phyloP scores from a whole-genome alignment of 2,329 filamentous ascomycete species.

The Colletotrichum agaves region DNA sequence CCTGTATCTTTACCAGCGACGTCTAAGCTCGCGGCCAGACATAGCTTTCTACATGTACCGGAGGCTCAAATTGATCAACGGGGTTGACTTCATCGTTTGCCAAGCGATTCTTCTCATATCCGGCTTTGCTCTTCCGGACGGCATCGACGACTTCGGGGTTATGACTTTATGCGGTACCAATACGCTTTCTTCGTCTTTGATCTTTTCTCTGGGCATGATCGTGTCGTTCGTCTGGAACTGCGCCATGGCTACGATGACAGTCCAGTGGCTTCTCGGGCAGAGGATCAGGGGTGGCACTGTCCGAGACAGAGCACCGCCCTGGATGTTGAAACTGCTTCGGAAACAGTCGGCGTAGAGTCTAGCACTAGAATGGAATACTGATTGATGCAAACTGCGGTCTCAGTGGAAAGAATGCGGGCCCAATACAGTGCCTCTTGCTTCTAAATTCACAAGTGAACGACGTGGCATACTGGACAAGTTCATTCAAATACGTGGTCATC shows the following conservation, averaged over 20 bases:
- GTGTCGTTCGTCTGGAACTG: slow-evolving; percentile 33
- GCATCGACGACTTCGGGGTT: slow-evolving; percentile 31
- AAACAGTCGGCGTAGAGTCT: not conserved
- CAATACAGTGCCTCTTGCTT: no score
- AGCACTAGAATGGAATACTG: no score
- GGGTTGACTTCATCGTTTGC: slow-evolving; percentile 25
- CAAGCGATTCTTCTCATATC: slow-evolving; percentile 33
- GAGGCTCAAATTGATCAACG: slow-evolving; percentile 25
- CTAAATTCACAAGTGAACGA: no score
- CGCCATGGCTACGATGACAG: slow-evolving; percentile 34
- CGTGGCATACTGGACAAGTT: no score
- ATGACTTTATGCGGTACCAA: slow-evolving; percentile 31
- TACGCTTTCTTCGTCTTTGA: slow-evolving; percentile 10
- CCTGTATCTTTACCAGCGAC: slow-evolving; percentile 25
- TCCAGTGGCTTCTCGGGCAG: slow-evolving; percentile 31
- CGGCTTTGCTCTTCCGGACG: slow-evolving; percentile 30
- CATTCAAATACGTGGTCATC: no score
- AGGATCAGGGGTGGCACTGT: slow-evolving; percentile 14
- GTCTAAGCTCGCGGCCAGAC: slow-evolving; percentile 18
- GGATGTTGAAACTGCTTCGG: slow-evolving; percentile 30
- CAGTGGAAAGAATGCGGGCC: no score
- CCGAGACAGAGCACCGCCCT: slow-evolving; percentile 23
- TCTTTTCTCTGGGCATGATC: slow-evolving; percentile 35
- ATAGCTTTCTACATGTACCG: slow-evolving; percentile 30
- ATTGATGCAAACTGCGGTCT: no score